A percentile compares a stretch with the other conserved stretches of the same genome.
Conservation (phyloP, 2,329 filamentous ascomycete species). For the Fusarium stilboides region DNA sequence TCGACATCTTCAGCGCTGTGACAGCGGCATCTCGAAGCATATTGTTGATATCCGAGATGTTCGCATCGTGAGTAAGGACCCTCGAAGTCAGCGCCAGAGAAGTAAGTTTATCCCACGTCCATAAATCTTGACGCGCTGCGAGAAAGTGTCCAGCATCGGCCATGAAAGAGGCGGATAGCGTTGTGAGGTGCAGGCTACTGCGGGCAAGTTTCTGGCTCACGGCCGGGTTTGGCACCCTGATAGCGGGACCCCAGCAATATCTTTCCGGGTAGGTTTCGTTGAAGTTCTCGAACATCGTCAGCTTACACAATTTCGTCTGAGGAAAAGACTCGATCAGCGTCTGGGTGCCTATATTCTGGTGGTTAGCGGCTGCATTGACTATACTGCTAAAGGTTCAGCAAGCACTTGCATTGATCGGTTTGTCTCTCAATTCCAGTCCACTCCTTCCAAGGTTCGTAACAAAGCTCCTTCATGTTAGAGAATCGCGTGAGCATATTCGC, state of each 20-base stretch:
- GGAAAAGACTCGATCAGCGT: conserved; percentile 50
- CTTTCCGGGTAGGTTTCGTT: conserved; percentile 50
- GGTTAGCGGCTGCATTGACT: conserved; percentile 38
- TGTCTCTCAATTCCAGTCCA: conserved; percentile 35
- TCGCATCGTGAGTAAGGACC: conserved; percentile 43
- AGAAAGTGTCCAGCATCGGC: conserved; percentile 54
- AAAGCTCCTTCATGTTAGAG: conserved; percentile 56
- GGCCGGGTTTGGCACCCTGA: conserved; percentile 43
- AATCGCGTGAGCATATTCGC: conserved; percentile 54
- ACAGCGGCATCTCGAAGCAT: conserved; percentile 50
- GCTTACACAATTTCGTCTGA: conserved; percentile 47
- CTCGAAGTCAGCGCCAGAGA: conserved; percentile 53
- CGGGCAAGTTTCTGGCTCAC: conserved; percentile 51
- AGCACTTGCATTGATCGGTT: conserved; percentile 53
- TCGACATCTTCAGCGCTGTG: conserved; percentile 51
- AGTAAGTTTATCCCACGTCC: conserved; percentile 53
- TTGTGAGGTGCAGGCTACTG: conserved; percentile 50
- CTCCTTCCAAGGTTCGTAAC: conserved; percentile 59
- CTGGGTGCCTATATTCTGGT: conserved; percentile 43
- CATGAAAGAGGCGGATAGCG: conserved; percentile 54
- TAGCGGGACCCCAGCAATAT: conserved; percentile 24
- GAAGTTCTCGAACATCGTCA: conserved; percentile 56
- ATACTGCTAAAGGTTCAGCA: conserved; percentile 18
- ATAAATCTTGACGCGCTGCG: conserved; percentile 34
- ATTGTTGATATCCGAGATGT: conserved; percentile 40